Evolutionary conservation across 257 asterid genomes (phyloP).

Genomic region (Nyctanthes arbortristis): DNA sequence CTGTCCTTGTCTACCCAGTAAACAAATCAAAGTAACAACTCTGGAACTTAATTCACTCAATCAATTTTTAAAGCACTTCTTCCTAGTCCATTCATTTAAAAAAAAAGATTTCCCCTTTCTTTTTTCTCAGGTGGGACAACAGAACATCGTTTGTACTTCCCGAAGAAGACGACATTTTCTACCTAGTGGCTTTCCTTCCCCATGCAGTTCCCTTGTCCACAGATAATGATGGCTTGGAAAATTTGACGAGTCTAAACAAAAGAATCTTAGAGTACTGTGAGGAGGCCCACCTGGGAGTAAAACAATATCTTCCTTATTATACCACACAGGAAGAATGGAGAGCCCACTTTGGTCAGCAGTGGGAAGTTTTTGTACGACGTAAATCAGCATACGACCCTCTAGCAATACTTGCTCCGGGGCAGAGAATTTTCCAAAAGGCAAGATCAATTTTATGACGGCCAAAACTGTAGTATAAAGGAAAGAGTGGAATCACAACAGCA

Average conservation of each 20-base stretch:
- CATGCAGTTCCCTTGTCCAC: constrained; percentile 58
- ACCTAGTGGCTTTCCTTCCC: constrained; percentile 75
- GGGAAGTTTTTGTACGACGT: constrained; percentile 73
- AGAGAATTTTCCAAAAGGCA: constrained; percentile 73
- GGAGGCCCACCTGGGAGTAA: constrained; percentile 56
- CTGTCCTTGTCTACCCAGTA: constrained; percentile 80
- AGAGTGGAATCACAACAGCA: constrained; percentile 9
- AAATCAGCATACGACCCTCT: constrained; percentile 83
- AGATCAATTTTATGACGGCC: constrained; percentile 55
- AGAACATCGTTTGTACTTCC: constrained; percentile 82
- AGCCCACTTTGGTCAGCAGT: constrained; percentile 68
- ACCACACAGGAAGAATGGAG: constrained; percentile 74
- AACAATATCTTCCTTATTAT: constrained; percentile 80
- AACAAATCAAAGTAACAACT: constrained; percentile 69
- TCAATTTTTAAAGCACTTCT: constrained; percentile 16
- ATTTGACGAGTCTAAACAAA: constrained; percentile 45
- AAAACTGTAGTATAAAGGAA: constrained; percentile 4
- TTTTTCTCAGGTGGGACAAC: constrained; percentile 72
- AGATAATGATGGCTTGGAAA: constrained; percentile 46
- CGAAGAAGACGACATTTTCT: constrained; percentile 78
- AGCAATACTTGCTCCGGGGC: constrained; percentile 90
- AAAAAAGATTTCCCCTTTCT: no score
- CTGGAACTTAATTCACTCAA: constrained; percentile 8
- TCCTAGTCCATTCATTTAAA: constrained; percentile 8
- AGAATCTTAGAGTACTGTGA: constrained; percentile 69